Evolutionary conservation across 2,329 filamentous ascomycete genomes (phyloP).

Genomic region (Dothiorella sarmentorum): DNA sequence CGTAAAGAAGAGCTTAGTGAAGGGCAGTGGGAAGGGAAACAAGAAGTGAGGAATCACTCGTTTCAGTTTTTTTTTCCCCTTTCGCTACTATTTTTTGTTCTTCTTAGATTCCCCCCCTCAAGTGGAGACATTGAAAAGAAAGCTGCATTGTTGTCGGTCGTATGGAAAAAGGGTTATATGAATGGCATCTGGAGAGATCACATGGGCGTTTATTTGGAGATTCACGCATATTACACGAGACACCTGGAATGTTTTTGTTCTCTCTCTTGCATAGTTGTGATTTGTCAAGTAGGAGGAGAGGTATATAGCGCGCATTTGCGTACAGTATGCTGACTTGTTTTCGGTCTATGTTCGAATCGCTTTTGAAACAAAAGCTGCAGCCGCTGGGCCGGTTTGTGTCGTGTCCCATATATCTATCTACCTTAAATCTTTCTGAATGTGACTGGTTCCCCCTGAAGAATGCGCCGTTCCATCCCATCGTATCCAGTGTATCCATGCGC

Average conservation of each 20-base stretch:
- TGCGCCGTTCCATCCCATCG: not conserved
- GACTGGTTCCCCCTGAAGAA: too few relatives aligned
- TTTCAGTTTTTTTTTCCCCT: not conserved
- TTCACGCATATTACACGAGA: not conserved
- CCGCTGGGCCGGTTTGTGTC: not conserved
- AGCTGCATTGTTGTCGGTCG: not conserved
- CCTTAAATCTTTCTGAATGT: not conserved
- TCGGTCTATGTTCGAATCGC: not conserved
- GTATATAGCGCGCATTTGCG: conserved; percentile 1
- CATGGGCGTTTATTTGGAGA: not conserved
- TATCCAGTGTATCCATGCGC: not conserved
- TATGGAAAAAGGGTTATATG: not conserved
- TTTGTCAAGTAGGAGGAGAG: not conserved
- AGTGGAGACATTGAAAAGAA: too few relatives aligned
- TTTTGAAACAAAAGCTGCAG: not conserved
- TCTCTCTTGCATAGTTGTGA: not conserved
- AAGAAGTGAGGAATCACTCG: not conserved
- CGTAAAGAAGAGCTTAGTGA: conserved; percentile 84
- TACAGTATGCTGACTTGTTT: not conserved
- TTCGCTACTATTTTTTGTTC: not conserved
- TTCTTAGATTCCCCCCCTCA: too few relatives aligned
- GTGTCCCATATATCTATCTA: not conserved
- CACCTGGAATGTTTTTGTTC: not conserved
- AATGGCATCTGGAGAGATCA: not conserved
- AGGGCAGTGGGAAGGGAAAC: conserved; percentile 23